Base-by-base conservation (phyloP, 345 rosid genomes). In the Dovyalis caffra region DNA sequence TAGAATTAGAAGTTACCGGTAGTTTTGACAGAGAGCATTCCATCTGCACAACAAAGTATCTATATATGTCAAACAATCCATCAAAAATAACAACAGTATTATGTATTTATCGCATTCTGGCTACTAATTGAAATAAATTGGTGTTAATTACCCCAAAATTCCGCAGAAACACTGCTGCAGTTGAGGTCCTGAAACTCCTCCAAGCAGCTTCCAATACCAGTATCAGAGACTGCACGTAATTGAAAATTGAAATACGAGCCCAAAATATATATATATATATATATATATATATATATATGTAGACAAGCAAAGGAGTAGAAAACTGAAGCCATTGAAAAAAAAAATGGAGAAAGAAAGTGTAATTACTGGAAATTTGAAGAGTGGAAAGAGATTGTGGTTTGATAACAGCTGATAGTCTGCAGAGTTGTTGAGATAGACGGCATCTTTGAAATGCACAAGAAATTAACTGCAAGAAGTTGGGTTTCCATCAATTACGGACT, bases 141-240 rank as follows among this genome's bases (percentile, higher is more conserved):
- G 34, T 8, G 43, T 28, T 66, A 12, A 80, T 80, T 78, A 88
- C 92, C 94, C 90, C 94, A 91, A 47, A 84, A 85, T 72, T 83
- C 84, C 0, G 57, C 75, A 64, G 81, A 81, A 61, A 70, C 69
- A 71, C 79, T 74, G 5, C 74, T 25, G 76, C 76, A 82, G 47
- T 68, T 86, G 12, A 91, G 76, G 80, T 78, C 72, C 73, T 77
- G 88, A 79, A 89, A 92, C 75, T 87, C 97, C 71, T 85, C 92
- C 85, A 86, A 79, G 38, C 79, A 79, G 81, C 89, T 86, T 56
- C 93, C 92, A 2, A 77, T 69, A 2, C 93, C 98, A 0, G 98
- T 94, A 77, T 92, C 97, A 31, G 97, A 73, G 74, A 94, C 98
- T 92, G 77, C 65, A 66, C n/a, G n/a, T n/a, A n/a, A n/a, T 66